A percentile compares a stretch with the other conserved stretches of the same genome.
phyloP scores from a whole-genome alignment of 2,329 filamentous ascomycete genomes.

The Trichoderma sp. region DNA sequence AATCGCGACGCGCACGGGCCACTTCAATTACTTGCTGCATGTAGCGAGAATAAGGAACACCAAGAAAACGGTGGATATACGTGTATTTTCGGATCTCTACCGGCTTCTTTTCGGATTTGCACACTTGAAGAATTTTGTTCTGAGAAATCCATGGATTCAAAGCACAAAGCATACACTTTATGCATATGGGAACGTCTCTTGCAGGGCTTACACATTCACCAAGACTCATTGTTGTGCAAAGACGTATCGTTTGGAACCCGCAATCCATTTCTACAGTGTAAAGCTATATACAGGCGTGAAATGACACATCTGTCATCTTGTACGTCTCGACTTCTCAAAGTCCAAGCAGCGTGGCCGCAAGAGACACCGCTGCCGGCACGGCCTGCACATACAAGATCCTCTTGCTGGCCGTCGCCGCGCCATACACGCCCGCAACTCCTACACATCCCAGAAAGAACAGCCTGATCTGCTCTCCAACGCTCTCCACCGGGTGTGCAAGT shows the following conservation, averaged over 20 bases:
- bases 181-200: neutral
- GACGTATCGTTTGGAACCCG: neutral
- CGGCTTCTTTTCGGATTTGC: neutral
- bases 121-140: neutral
- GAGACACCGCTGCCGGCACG: slow-evolving; percentile 33
- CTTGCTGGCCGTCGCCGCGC: slow-evolving; percentile 46
- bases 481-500: slow-evolving; percentile 49
- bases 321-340: neutral
- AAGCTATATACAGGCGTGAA: neutral
- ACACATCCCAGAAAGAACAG: slow-evolving; percentile 55
- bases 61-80: neutral
- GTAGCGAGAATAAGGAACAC: neutral
- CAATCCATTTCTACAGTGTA: neutral
- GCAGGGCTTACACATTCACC: neutral
- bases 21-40: neutral
- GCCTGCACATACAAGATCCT: slow-evolving; percentile 52
- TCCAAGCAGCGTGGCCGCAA: slow-evolving; percentile 17
- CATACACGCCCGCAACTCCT: slow-evolving; percentile 50
- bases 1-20: slow-evolving; percentile 21
- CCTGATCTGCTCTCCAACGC: slow-evolving; percentile 49
- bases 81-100: neutral
- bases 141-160: neutral
- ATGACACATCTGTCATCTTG: neutral
- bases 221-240: neutral
- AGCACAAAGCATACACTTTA: neutral